A percentile compares a stretch with the other conserved stretches of the same genome.
These are phyloP conservation scores for Eurotiales sp. DNA, from an alignment of 2,329 filamentous ascomycete species.

Conservation along the genomic window DNA sequence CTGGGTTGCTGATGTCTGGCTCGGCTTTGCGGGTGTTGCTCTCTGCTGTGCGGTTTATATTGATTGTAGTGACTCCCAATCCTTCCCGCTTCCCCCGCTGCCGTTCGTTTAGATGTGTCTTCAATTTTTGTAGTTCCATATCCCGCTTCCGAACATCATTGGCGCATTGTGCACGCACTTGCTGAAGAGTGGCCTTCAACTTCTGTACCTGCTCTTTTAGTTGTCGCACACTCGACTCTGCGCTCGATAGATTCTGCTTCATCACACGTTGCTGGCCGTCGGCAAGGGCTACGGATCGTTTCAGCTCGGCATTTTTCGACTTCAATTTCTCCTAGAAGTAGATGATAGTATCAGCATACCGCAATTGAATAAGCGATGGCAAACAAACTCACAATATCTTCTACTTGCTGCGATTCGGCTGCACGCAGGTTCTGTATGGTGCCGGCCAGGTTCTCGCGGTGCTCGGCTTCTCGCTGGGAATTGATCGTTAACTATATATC, in stretches of 20 bases:
- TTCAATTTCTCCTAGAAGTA: conserved; percentile 48
- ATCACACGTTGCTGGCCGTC: conserved; percentile 70
- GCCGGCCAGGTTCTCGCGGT: conserved; percentile 75
- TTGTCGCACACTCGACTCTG: conserved; percentile 69
- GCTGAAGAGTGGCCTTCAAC: conserved; percentile 73
- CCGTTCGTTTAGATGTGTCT: conserved; percentile 75
- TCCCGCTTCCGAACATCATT: conserved; percentile 91
- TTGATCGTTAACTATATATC: conserved; percentile 12
- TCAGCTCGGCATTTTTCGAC: conserved; percentile 53
- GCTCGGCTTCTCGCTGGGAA: conserved; percentile 75
- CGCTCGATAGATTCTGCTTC: conserved; percentile 65
- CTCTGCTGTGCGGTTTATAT: conserved; percentile 40
- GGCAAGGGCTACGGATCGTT: conserved; percentile 53
- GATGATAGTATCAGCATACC: conserved; percentile 6
- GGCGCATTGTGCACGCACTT: conserved; percentile 80
- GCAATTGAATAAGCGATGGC: conserved; percentile 12
- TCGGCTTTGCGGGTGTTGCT: conserved; percentile 29
- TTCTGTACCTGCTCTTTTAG: conserved; percentile 79
- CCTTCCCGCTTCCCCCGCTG: conserved; percentile 56
- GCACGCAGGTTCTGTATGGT: conserved; percentile 72
- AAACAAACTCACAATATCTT: conserved; percentile 57
- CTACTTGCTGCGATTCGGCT: conserved; percentile 69
- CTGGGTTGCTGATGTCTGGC: conserved; percentile 50
- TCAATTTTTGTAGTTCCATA: conserved; percentile 80
- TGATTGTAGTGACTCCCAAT: conserved; percentile 48